A percentile compares a stretch with the other conserved stretches of the same genome.
Conservation (phyloP, 2,329 filamentous ascomycete genomes). For the Fusarium sp. region DNA sequence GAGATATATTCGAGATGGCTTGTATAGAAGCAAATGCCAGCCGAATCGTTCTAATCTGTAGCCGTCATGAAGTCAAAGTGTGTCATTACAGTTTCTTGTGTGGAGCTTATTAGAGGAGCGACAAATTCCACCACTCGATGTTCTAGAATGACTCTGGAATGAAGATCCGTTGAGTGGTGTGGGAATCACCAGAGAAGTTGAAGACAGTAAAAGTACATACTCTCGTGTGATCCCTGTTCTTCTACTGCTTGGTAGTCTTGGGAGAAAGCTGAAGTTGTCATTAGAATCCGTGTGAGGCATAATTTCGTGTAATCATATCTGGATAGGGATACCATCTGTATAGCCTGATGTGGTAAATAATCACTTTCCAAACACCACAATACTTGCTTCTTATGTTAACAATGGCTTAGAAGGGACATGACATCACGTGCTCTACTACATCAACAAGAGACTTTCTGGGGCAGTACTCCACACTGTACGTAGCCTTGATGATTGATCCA, state of each 20-base stretch:
- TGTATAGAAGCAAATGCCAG: conserved; percentile 8
- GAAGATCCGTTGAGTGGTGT: background rate
- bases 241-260: background rate
- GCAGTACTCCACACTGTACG: background rate
- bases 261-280: background rate
- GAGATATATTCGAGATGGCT: conserved; percentile 2
- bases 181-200: background rate
- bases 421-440: background rate
- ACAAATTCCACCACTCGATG: conserved; percentile 1
- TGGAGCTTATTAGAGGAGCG: conserved; percentile 3
- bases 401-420: background rate
- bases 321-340: background rate
- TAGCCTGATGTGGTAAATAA: background rate
- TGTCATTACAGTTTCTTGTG: conserved; percentile 28
- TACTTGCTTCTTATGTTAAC: background rate
- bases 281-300: background rate
- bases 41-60: background rate
- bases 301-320: background rate
- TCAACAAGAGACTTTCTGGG: background rate
- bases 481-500: background rate
- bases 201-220: background rate
- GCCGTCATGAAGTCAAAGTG: background rate
- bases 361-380: background rate
- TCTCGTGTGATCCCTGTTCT: background rate
- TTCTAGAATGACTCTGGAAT: conserved; percentile 26